These are phyloP conservation scores for Citrullus mucosospermus DNA, from an alignment of 306 rosid species.

Conservation along the genomic window DNA sequence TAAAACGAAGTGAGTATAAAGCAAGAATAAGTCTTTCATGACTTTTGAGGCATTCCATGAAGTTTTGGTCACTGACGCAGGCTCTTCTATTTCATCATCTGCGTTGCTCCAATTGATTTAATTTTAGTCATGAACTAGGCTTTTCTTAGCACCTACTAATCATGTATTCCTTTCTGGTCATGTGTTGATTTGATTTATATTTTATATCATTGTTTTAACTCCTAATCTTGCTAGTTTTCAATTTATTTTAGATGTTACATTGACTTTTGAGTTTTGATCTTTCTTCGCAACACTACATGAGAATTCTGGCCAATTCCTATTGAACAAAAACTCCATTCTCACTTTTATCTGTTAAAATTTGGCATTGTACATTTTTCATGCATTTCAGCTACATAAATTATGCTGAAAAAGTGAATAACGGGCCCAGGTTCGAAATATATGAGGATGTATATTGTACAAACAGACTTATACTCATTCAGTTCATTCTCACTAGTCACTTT, in stretches of 20 bases:
- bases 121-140: not conserved
- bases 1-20: not conserved
- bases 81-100: not conserved
- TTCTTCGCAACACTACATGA: not conserved
- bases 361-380: not conserved
- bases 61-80: not conserved
- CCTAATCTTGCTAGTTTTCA: not conserved
- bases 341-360: not conserved
- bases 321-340: not conserved
- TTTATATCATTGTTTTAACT: not conserved
- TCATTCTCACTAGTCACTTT: too few species aligned
- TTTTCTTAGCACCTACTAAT: not conserved
- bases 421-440: not conserved
- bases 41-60: not conserved
- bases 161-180: not conserved
- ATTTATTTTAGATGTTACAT: not conserved
- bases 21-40: not conserved
- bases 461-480: not conserved
- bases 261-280: not conserved
- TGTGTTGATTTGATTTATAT: not conserved
- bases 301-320: not conserved
- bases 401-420: not conserved
- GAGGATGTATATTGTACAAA: not conserved
- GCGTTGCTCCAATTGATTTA: not conserved
- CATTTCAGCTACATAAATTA: not conserved